Evolutionary conservation across 1,139 yeast genomes (phyloP).

Genomic region (Diutina siamensis): DNA sequence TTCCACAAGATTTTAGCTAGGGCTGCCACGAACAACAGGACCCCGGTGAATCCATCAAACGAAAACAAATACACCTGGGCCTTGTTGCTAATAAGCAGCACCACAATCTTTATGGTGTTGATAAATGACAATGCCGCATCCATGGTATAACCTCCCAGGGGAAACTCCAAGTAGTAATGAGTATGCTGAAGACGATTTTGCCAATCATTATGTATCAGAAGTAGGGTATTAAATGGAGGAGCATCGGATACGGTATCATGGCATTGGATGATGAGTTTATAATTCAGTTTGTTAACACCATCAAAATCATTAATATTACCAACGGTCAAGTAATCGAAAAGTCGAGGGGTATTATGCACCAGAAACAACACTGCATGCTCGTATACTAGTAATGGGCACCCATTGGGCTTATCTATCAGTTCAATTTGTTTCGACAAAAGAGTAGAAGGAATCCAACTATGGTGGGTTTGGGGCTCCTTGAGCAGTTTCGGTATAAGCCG

Average conservation of each 20-base stretch:
- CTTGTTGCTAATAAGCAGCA: background rate
- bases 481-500: background rate
- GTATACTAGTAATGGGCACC: background rate
- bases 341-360: background rate
- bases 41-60: conserved; percentile 32
- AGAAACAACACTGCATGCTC: conserved; percentile 2
- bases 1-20: conserved; percentile 7
- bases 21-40: conserved; percentile 18
- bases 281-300: background rate
- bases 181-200: background rate
- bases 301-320: background rate
- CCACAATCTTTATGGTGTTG: background rate
- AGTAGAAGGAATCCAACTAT: background rate
- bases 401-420: background rate
- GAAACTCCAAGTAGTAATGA: conserved; percentile 3
- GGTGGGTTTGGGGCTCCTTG: background rate
- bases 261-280: conserved; percentile 1
- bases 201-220: background rate
- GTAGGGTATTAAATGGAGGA: background rate
- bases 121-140: background rate
- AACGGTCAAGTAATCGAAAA: background rate
- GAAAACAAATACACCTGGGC: conserved; percentile 20
- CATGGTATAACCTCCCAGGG: background rate
- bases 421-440: background rate
- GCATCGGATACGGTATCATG: background rate